phyloP scores from a whole-genome alignment of 1,284 basidiomycete genomes.

The Cutaneotrichosporon dermatis region DNA sequence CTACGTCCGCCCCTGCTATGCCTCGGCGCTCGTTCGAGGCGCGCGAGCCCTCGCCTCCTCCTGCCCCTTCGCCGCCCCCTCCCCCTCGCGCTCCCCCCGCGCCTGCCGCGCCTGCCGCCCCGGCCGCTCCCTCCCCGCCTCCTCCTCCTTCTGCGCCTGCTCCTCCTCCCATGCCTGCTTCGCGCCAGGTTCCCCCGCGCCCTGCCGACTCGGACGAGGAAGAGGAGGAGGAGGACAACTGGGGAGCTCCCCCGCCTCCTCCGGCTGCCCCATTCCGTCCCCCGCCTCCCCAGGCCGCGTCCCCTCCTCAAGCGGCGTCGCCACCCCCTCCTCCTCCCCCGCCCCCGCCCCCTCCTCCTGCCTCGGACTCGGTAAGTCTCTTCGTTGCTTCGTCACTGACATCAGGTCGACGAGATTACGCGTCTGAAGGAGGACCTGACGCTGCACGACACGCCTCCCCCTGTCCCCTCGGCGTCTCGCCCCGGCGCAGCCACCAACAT shows the following conservation, averaged over 20 bases:
- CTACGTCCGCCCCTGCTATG: constrained; percentile 10
- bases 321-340: constrained; percentile 25
- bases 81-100: constrained; percentile 16
- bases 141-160: constrained; percentile 22
- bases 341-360: constrained; percentile 42
- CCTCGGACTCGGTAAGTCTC: constrained; percentile 47
- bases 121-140: constrained; percentile 42
- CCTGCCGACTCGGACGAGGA: constrained; percentile 31
- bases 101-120: constrained; percentile 24
- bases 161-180: constrained; percentile 13
- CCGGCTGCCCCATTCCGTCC: constrained; percentile 26
- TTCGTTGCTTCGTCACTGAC: constrained; percentile 2
- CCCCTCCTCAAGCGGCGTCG: constrained; percentile 9
- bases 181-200: constrained; percentile 27
- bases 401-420: constrained; percentile 41
- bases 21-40: constrained; percentile 7
- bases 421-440: constrained; percentile 44
- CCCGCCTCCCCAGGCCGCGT: not conserved
- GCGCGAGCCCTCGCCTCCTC: constrained; percentile 34
- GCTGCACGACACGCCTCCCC: constrained; percentile 33
- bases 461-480: constrained; percentile 32
- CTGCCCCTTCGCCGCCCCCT: constrained; percentile 20
- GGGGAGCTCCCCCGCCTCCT: constrained; percentile 35
- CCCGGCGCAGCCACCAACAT: constrained; percentile 34
- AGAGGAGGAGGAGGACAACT: constrained; percentile 37